These are phyloP conservation scores for Candida michaelii DNA, from an alignment of 805 yeast species.

Conservation along the genomic window DNA sequence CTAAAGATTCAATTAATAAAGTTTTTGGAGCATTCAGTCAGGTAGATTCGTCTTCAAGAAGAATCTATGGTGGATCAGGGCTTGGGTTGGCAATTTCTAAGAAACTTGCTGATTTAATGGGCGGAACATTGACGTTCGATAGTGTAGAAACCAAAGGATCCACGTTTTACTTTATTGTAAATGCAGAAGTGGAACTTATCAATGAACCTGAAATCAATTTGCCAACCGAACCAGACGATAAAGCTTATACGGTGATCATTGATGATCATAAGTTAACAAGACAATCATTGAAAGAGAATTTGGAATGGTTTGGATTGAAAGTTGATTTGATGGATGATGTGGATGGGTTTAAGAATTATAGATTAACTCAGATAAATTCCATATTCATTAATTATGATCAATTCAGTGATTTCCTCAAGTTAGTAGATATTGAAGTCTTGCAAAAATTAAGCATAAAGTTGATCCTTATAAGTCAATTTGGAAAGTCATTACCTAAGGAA, in stretches of 20 bases:
- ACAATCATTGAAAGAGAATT: constrained; percentile 29
- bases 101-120: constrained; percentile 49
- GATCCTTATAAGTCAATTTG: constrained; percentile 29
- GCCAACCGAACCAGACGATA: not conserved
- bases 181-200: constrained; percentile 23
- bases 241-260: constrained; percentile 23
- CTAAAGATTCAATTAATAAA: constrained; percentile 41
- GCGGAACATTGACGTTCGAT: constrained; percentile 46
- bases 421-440: not conserved
- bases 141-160: constrained; percentile 49
- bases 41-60: constrained; percentile 53
- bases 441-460: constrained; percentile 10
- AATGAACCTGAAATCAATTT: constrained; percentile 20
- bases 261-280: constrained; percentile 31
- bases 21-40: constrained; percentile 55
- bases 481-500: constrained; percentile 24
- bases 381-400: constrained; percentile 24
- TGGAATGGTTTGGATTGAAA: constrained; percentile 35
- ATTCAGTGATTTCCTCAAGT: constrained; percentile 13
- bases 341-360: constrained; percentile 12
- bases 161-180: constrained; percentile 41
- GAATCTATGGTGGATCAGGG: constrained; percentile 55
- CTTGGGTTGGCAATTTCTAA: constrained; percentile 50
- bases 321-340: constrained; percentile 23
- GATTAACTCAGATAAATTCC: constrained; percentile 14